Base-by-base conservation (phyloP, 179 eudicot species). In the Corrigiola litoralis region DNA sequence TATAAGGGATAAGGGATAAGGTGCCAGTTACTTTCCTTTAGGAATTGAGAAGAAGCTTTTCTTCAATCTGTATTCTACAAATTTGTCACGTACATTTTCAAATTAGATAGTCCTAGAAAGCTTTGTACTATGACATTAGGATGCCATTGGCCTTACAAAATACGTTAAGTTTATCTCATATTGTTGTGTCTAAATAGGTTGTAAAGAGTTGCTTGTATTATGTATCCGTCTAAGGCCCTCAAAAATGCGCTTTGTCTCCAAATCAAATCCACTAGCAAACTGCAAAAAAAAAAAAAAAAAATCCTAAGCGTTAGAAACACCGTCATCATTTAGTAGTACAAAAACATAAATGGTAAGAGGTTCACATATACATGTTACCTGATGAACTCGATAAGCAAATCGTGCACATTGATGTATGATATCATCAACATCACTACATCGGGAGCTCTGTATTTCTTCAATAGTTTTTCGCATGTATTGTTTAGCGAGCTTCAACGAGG, bases 261-360 rank as follows among this genome's bases (percentile, higher is more conserved):
- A 50, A 18, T 88, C 89, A 69, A 81, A 88, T 37, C 95, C 95
- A 25, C 95, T 87, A 72, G 87, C 85, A 77, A 88, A 85, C 95
- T 88, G 86, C 13, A 70, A 55, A 40, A 10, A 3, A 25, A 31
- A 21, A 42, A 16, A 61, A 31, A 18, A 6, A n/a, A n/a, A n/a
- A n/a, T n/a, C 0, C 5, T 23, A 1, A 28, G 44, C 13, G 32
- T 55, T 28, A 65, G 67, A 24, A 28, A 20, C 5, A 24, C 25
- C 25, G 17, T 23, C 27, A 40, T 4, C n/a, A 24, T 41, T 2
- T 41, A 25, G 33, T 23, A 27, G 48, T 16, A 25, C 47, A 18
- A 4, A 41, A 25, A 14, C 20, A 54, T 10, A 21, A 44, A 11
- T 45, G 9, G 37, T 12, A 11, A 1, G 3, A 18, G 28, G 11